These are phyloP conservation scores for Schrenkiella parvula DNA, from an alignment of 345 rosid species.

Conservation along the genomic window DNA sequence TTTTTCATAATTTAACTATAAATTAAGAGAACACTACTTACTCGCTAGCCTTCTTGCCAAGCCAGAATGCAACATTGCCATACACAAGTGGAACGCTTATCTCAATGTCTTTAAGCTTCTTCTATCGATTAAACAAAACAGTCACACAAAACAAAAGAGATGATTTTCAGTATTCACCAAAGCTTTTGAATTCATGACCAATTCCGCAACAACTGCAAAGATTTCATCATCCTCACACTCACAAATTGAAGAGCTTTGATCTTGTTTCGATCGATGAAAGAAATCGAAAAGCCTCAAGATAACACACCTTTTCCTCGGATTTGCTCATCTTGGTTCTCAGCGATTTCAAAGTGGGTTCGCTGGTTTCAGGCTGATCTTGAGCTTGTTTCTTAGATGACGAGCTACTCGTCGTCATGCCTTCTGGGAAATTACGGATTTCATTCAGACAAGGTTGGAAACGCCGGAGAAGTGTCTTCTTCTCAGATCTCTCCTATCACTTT, in stretches of 20 bases:
- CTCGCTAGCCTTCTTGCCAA: slow-evolving; percentile 84
- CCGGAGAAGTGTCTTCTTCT: neutral
- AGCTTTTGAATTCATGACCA: neutral
- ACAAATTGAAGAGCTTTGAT: neutral
- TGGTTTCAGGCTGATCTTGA: slow-evolving; percentile 43
- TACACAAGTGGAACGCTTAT: slow-evolving; percentile 70
- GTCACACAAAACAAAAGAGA: neutral
- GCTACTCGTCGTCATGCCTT: slow-evolving; percentile 35
- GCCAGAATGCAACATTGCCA: slow-evolving; percentile 75
- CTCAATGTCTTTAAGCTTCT: slow-evolving; percentile 72
- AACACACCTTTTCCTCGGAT: slow-evolving; percentile 43
- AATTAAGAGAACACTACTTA: slow-evolving; percentile 35
- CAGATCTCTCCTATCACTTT: neutral
- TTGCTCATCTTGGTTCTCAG: slow-evolving; percentile 49
- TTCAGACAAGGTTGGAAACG: neutral
- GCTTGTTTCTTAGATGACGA: slow-evolving; percentile 45
- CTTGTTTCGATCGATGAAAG: too few relatives aligned
- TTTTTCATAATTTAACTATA: too few relatives aligned
- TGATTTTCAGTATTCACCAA: neutral
- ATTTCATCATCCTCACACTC: neutral
- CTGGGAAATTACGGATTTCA: slow-evolving; percentile 13
- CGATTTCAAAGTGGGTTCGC: slow-evolving; percentile 35
- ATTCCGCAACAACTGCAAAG: neutral
- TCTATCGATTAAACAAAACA: slow-evolving; percentile 32
- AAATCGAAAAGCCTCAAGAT: neutral